Conservation (phyloP, 225 moss, liverwort and hornwort species). For the Antitrichia curtipendula region DNA sequence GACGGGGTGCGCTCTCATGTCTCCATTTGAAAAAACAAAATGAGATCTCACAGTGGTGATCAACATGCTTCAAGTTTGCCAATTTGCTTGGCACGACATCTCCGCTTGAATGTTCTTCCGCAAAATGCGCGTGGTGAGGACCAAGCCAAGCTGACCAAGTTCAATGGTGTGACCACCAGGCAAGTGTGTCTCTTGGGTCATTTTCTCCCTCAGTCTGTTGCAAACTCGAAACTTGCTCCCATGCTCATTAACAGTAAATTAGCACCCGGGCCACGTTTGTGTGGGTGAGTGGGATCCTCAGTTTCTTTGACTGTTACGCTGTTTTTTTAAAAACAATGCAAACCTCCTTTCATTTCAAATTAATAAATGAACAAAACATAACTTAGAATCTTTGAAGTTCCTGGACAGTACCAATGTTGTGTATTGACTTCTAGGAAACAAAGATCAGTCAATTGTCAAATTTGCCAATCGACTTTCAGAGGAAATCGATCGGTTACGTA, state of each 20-base stretch:
- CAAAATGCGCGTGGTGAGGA: neutral
- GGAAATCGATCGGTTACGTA: neutral
- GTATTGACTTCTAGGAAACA: neutral
- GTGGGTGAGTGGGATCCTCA: neutral
- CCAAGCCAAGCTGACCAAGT: neutral
- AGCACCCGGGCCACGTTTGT: neutral
- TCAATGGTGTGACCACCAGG: neutral
- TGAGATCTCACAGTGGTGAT: no score
- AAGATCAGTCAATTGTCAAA: neutral
- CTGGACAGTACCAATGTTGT: neutral
- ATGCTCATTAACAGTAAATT: no score
- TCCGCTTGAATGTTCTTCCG: neutral
- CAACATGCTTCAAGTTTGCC: neutral
- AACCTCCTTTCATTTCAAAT: neutral
- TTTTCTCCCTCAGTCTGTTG: neutral
- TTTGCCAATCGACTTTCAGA: neutral
- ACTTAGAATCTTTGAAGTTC: neutral
- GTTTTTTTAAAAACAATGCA: neutral
- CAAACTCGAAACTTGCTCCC: no score
- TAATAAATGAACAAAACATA: neutral
- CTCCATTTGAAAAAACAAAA: no score
- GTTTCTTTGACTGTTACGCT: neutral
- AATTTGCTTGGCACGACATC: neutral
- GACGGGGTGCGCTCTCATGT: no score
- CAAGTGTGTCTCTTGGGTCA: neutral